Conservation (phyloP, 352 stramenopile species). For the Globisporangium cederbergense region DNA sequence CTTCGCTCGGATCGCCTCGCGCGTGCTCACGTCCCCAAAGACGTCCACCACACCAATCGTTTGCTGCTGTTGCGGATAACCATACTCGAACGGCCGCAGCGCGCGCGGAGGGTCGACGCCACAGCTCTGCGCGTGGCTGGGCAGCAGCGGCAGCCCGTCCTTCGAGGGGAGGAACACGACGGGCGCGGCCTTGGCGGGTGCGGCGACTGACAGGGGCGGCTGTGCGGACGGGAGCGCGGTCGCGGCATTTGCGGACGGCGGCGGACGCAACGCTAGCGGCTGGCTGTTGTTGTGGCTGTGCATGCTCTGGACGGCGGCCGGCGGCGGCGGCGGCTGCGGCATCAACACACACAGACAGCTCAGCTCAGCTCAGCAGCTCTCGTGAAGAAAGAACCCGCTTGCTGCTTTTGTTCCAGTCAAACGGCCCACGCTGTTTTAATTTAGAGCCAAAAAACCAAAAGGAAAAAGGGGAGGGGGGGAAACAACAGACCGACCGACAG, state of each 20-base stretch:
- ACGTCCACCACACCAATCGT: slow-evolving; percentile 18
- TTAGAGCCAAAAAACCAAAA: not conserved
- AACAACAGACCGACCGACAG: not conserved
- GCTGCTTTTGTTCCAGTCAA: slow-evolving; percentile 4
- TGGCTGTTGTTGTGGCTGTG: slow-evolving; percentile 11
- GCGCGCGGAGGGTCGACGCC: slow-evolving; percentile 9
- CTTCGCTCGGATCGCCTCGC: slow-evolving; percentile 34
- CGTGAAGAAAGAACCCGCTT: slow-evolving; percentile 2
- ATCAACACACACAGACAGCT: not conserved
- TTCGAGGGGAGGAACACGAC: too few relatives aligned
- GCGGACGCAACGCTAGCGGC: slow-evolving; percentile 14
- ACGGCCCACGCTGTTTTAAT: not conserved
- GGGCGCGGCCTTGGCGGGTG: not conserved
- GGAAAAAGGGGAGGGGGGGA: not conserved
- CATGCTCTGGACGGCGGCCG: not conserved
- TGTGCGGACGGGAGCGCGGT: not conserved
- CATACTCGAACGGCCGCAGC: not conserved
- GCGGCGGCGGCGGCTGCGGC: not conserved
- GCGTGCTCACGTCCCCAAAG: slow-evolving; percentile 27
- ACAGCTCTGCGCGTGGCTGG: slow-evolving; percentile 20
- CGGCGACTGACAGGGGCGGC: not conserved
- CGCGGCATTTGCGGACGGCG: not conserved
- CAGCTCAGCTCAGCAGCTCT: not conserved
- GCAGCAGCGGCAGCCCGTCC: slow-evolving; percentile 32
- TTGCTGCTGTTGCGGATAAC: not conserved